phyloP scores from a whole-genome alignment of 2,329 filamentous ascomycete species.

The Metarhizium sp. region DNA sequence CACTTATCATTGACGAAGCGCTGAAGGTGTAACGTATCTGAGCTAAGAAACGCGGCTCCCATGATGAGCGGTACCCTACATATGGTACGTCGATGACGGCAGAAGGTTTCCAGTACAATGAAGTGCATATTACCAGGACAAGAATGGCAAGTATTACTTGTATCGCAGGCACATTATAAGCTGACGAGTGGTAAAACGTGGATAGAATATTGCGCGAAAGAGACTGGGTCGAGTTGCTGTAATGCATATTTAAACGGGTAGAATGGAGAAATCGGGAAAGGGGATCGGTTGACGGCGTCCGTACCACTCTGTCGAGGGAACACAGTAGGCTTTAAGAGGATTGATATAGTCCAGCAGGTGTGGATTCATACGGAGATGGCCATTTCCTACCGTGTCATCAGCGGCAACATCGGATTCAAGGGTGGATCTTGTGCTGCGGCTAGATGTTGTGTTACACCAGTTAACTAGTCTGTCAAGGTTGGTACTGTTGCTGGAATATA shows the following conservation, averaged over 20 bases:
- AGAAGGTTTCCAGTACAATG: background rate
- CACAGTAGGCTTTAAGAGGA: background rate
- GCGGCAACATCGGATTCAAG: background rate
- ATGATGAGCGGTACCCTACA: slow-evolving; percentile 4
- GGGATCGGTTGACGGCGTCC: background rate
- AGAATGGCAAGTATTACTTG: background rate
- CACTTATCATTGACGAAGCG: slow-evolving; percentile 4
- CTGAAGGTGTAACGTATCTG: slow-evolving; percentile 2
- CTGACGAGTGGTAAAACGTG: background rate
- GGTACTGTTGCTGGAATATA: background rate
- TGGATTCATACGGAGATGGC: background rate
- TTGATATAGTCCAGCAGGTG: background rate
- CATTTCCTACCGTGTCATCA: background rate
- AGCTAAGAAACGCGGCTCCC: slow-evolving; percentile 4
- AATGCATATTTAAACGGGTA: background rate
- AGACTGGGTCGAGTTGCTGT: background rate
- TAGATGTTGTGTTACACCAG: background rate
- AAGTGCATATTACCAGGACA: background rate
- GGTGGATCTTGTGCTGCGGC: background rate
- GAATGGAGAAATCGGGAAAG: no score
- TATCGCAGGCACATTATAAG: background rate
- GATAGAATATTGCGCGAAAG: background rate
- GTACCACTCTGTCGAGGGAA: background rate
- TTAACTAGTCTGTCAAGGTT: background rate
- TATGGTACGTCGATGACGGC: slow-evolving; percentile 1